phyloP scores from a whole-genome alignment of 495 filamentous ascomycete species.

The Penicillium manginii region DNA sequence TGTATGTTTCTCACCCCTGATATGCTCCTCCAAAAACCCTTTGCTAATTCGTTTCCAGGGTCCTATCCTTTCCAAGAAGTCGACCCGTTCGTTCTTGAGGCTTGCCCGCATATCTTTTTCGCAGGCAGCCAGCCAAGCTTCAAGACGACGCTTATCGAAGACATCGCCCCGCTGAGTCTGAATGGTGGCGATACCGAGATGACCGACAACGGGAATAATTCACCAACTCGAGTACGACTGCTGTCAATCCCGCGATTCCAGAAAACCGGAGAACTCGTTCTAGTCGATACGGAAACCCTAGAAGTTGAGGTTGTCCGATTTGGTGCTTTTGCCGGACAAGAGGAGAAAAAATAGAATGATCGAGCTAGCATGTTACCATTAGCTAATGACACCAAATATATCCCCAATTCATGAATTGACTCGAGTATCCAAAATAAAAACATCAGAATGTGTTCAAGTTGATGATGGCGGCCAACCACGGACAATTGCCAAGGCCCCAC shows the following conservation, averaged over 20 bases:
- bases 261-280: conserved; percentile 77
- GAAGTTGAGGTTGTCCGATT: conserved; percentile 74
- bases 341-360: conserved; percentile 44
- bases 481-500: conserved; percentile 1
- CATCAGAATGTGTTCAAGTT: background rate
- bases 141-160: conserved; percentile 72
- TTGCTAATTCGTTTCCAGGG: conserved; percentile 57
- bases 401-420: background rate
- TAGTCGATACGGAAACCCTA: conserved; percentile 85
- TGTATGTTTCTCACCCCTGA: conserved; percentile 61
- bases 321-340: conserved; percentile 49
- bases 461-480: background rate
- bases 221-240: conserved; percentile 71
- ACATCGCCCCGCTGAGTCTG: conserved; percentile 40
- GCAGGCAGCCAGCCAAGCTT: conserved; percentile 86
- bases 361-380: conserved; percentile 12
- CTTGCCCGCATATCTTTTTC: conserved; percentile 90
- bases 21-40: background rate
- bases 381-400: conserved; percentile 8
- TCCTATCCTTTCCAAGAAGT: conserved; percentile 91
- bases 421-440: background rate
- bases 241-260: conserved; percentile 81
- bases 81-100: conserved; percentile 82
- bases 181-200: conserved; percentile 46
- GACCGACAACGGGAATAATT: conserved; percentile 43